phyloP scores from a whole-genome alignment of 2,329 filamentous ascomycete genomes.

The Teratosphaeria pseudoeucalypti region DNA sequence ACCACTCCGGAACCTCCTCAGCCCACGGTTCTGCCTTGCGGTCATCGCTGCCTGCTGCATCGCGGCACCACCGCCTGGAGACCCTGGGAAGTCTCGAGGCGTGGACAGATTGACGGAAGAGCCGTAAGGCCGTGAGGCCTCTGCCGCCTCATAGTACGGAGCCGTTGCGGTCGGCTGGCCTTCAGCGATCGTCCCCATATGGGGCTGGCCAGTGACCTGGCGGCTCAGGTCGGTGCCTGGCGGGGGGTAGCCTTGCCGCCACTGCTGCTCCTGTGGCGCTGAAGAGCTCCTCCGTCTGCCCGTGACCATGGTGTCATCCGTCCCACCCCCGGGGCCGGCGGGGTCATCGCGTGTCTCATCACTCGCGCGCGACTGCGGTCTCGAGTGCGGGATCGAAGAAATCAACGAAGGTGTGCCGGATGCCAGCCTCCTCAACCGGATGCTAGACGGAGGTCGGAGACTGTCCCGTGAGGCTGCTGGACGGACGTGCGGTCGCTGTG shows the following conservation, averaged over 20 bases:
- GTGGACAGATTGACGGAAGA: conserved; percentile 9
- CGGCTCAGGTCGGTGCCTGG: conserved; percentile 14
- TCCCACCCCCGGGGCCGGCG: conserved; percentile 1
- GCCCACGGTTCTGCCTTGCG: conserved; percentile 16
- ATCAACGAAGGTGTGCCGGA: conserved; percentile 6
- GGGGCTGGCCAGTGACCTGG: conserved; percentile 12
- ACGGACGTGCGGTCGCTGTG: conserved; percentile 3
- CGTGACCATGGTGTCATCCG: conserved; percentile 6
- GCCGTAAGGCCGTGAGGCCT: conserved; percentile 9
- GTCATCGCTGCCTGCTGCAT: conserved; percentile 20
- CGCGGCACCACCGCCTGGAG: conserved; percentile 10
- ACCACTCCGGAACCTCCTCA: conserved; percentile 8
- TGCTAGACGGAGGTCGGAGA: conserved; percentile 22
- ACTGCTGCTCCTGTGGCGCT: conserved; percentile 19
- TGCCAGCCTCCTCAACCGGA: conserved; percentile 22
- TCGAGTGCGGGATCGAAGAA: conserved; percentile 1
- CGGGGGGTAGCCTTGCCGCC: conserved; percentile 1
- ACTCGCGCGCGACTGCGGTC: conserved; percentile 8
- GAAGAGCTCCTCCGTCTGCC: conserved; percentile 24
- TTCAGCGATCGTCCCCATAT: conserved; percentile 21
- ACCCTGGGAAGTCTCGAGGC: conserved; percentile 8
- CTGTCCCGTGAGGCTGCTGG: conserved; percentile 16
- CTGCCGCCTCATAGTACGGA: conserved; percentile 4
- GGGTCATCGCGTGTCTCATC: conserved; percentile 1
- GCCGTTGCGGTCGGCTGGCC: conserved; percentile 6